Evolutionary conservation across 768 basidiomycete species (phyloP).

Genomic region (Hydnum rufescens): DNA sequence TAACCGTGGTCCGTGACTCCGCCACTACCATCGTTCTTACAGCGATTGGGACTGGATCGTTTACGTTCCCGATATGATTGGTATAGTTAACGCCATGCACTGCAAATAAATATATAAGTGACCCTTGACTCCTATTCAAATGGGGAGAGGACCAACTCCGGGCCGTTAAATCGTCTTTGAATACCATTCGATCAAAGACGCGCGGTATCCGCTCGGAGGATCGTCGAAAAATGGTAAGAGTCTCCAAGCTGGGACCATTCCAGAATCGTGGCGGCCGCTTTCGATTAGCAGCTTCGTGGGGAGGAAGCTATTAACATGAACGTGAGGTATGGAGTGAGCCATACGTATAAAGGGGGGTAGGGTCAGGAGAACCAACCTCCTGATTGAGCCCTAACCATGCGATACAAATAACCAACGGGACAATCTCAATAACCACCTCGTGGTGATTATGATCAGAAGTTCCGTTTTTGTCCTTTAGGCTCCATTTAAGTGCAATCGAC

Average conservation of each 20-base stretch:
- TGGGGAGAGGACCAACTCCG: conserved; percentile 8
- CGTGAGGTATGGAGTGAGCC: background rate
- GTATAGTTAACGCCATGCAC: conserved; percentile 30
- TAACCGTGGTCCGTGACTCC: conserved; percentile 47
- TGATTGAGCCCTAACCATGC: conserved; percentile 83
- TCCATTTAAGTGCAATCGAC: background rate
- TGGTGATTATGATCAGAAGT: background rate
- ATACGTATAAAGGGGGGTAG: background rate
- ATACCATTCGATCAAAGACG: conserved; percentile 49
- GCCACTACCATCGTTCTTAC: conserved; percentile 42
- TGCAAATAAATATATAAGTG: too few species aligned
- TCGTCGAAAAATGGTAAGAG: conserved; percentile 39
- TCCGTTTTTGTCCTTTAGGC: too few species aligned
- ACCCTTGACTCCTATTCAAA: too few species aligned
- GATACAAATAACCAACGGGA: conserved; percentile 59
- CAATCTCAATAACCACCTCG: conserved; percentile 52
- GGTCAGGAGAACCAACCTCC: conserved; percentile 29
- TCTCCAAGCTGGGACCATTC: conserved; percentile 40
- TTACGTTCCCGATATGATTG: conserved; percentile 35
- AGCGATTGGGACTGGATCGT: conserved; percentile 26
- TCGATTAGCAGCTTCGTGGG: conserved; percentile 31
- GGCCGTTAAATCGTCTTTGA: too few species aligned
- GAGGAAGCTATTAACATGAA: conserved; percentile 38
- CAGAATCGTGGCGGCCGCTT: conserved; percentile 59
- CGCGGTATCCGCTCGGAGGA: conserved; percentile 43